Conservation (phyloP, 2,329 filamentous ascomycete genomes). For the Cordyceps militaris region DNA sequence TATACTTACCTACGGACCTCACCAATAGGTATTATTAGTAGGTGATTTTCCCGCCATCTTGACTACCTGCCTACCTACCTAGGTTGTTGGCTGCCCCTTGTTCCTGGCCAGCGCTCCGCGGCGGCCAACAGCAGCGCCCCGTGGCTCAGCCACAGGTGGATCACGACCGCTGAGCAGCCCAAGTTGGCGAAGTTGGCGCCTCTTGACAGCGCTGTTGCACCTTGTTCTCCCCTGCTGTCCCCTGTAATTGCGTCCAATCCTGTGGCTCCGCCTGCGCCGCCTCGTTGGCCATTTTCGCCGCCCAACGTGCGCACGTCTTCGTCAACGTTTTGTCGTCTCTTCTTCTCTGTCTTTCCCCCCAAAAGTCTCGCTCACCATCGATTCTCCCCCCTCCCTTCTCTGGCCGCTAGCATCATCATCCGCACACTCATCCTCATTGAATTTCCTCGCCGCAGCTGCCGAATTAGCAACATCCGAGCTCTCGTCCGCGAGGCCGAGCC, state of each 20-base stretch:
- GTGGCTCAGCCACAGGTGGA: constrained; percentile 2
- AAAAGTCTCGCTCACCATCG: neutral
- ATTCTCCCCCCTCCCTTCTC: neutral
- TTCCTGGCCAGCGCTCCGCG: neutral
- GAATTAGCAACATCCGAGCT: neutral
- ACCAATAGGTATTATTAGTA: too few species aligned
- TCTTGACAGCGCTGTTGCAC: neutral
- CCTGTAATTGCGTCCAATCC: neutral
- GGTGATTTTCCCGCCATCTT: too few species aligned
- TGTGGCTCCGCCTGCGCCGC: constrained; percentile 5
- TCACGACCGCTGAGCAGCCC: neutral
- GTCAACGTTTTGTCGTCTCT: constrained; percentile 1
- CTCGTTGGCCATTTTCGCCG: constrained; percentile 2
- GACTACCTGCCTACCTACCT: neutral
- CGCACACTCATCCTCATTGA: neutral
- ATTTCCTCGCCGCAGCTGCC: neutral
- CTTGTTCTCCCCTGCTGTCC: neutral
- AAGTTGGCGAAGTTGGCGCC: neutral
- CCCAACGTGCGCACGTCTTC: constrained; percentile 4
- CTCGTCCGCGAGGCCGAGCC: neutral
- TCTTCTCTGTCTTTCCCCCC: neutral
- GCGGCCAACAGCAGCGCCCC: constrained; percentile 1
- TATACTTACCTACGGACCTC: too few species aligned
- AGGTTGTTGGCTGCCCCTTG: neutral
- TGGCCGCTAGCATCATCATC: constrained; percentile 9